A percentile compares a stretch with the other conserved stretches of the same genome.
These are phyloP conservation scores for Diaporthe helianthi DNA, from an alignment of 2,329 filamentous ascomycete species.

Conservation along the genomic window DNA sequence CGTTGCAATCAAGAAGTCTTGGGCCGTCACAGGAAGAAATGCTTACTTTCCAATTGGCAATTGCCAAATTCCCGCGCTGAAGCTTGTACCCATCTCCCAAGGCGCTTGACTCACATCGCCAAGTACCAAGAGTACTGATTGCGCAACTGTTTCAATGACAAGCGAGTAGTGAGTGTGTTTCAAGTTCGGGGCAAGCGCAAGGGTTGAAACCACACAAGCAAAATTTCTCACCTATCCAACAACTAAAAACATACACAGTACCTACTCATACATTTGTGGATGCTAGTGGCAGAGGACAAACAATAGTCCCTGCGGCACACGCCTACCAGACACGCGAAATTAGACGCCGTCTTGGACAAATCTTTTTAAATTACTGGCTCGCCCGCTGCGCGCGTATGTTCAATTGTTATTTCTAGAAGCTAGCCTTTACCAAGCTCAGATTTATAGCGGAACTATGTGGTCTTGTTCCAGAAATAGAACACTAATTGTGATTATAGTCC, in stretches of 20 bases:
- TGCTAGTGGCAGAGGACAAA: conserved; percentile 10
- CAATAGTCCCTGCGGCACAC: background rate
- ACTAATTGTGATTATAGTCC: background rate
- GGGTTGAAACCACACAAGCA: conserved; percentile 23
- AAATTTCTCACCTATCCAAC: background rate
- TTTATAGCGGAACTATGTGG: background rate
- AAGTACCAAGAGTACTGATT: conserved; percentile 17
- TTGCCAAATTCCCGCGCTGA: conserved; percentile 14
- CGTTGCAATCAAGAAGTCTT: conserved; percentile 20
- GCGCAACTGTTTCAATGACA: conserved; percentile 18
- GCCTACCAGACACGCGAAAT: background rate
- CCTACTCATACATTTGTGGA: no score
- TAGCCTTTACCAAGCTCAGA: background rate
- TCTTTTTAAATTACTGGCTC: background rate
- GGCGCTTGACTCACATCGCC: conserved; percentile 22
- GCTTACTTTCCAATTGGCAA: conserved; percentile 23
- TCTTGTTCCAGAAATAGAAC: conserved; percentile 4
- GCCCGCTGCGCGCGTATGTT: background rate
- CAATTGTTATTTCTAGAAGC: background rate
- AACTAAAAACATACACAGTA: conserved; percentile 4
- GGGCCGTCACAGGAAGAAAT: conserved; percentile 16
- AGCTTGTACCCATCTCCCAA: conserved; percentile 23
- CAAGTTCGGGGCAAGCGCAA: conserved; percentile 5
- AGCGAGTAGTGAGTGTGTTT: conserved; percentile 22
- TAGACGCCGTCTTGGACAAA: background rate